Conservation (phyloP, 73 alveolate genomes). For the Tetrahymena borealis region DNA sequence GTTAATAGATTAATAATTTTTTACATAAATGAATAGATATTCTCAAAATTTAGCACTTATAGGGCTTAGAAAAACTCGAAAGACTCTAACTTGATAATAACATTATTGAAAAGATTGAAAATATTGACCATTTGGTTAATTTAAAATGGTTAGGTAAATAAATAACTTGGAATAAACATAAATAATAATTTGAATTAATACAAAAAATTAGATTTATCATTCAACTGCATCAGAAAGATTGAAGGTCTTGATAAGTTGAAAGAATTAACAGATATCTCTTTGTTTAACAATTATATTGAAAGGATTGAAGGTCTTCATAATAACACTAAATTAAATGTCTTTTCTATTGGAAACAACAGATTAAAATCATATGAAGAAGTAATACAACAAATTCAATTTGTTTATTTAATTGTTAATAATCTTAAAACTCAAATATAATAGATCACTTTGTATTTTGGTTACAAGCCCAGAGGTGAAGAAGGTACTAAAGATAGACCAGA, state of each 20-base stretch:
- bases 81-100: constrained; percentile 74
- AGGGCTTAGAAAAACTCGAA: constrained; percentile 57
- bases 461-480: constrained; percentile 1
- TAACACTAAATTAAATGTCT: constrained; percentile 60
- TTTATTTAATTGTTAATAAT: not conserved
- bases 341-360: constrained; percentile 64
- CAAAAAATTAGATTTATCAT: constrained; percentile 75
- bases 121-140: constrained; percentile 72
- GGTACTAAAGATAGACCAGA: constrained; percentile 9
- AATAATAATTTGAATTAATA: not conserved
- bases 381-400: not conserved
- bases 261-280: constrained; percentile 71
- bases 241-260: constrained; percentile 75
- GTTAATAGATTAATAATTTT: not conserved
- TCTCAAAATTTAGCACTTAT: constrained; percentile 62
- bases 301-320: constrained; percentile 59
- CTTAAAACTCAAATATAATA: not conserved
- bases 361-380: constrained; percentile 49
- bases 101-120: constrained; percentile 69
- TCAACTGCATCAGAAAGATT: constrained; percentile 69
- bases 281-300: constrained; percentile 62
- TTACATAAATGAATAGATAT: constrained; percentile 27
- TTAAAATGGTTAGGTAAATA: constrained; percentile 67
- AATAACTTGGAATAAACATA: not conserved
- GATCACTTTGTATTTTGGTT: not conserved